Percentiles rank a stretch among this genome's conserved stretches.
These are phyloP conservation scores for Talaromyces pinophilus DNA, from an alignment of 2,329 filamentous ascomycete species.

Conservation along the genomic window DNA sequence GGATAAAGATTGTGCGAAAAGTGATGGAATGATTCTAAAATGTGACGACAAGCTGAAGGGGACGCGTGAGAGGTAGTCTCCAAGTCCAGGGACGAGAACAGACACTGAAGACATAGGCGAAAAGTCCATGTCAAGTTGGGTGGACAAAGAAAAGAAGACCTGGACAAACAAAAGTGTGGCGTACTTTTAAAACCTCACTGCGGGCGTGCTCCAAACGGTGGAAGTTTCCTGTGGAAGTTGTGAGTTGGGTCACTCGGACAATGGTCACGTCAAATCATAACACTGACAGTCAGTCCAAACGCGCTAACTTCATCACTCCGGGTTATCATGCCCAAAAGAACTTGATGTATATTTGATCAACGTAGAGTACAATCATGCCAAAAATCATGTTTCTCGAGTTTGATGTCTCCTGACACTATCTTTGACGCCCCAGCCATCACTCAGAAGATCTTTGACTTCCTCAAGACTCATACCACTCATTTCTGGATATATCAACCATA, in stretches of 20 bases:
- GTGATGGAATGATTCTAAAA: not conserved
- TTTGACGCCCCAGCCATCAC: constrained; percentile 70
- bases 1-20: not conserved
- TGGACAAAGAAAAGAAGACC: not conserved
- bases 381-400: constrained; percentile 22
- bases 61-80: not conserved
- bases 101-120: not conserved
- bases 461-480: constrained; percentile 80
- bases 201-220: not conserved
- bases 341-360: not conserved
- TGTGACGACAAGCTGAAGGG: not conserved
- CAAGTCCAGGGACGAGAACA: not conserved
- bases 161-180: not conserved
- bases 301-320: not conserved
- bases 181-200: not conserved
- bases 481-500: constrained; percentile 81
- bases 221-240: not conserved
- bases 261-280: not conserved
- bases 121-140: not conserved
- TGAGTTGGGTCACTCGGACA: not conserved
- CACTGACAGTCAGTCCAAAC: too few relatives aligned
- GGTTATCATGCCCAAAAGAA: not conserved
- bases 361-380: not conserved
- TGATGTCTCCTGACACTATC: constrained; percentile 41
- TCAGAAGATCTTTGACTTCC: constrained; percentile 71